Conservation (phyloP, 208 protist species). For the Trypanosoma cruzi region DNA sequence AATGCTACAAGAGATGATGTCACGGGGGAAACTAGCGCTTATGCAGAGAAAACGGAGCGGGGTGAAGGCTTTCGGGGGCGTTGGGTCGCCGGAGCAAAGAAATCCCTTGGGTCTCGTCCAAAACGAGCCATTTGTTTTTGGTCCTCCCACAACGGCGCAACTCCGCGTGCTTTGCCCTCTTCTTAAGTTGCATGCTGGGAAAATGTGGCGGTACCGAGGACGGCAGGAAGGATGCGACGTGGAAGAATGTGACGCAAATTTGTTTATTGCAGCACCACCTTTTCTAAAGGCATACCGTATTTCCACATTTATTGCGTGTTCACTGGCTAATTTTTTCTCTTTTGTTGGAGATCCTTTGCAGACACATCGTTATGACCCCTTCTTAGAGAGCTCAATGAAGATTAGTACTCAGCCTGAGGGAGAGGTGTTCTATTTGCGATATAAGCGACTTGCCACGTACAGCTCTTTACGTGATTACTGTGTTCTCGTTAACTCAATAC, state of each 20-base stretch:
- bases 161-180: conserved; percentile 6
- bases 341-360: conserved; percentile 29
- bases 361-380: conserved; percentile 18
- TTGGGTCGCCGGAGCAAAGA: not conserved
- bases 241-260: conserved; percentile 23
- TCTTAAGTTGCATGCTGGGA: conserved; percentile 6
- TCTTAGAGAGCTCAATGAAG: conserved; percentile 1
- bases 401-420: conserved; percentile 9
- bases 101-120: not conserved
- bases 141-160: not conserved
- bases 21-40: not conserved
- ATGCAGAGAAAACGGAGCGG: not conserved
- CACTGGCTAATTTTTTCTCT: conserved; percentile 21
- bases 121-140: not conserved
- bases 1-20: conserved; percentile 21
- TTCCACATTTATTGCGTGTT: conserved; percentile 21
- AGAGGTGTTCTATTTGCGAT: conserved; percentile 14
- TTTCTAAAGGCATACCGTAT: conserved; percentile 29
- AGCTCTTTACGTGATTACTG: conserved; percentile 16
- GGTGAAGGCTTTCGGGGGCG: not conserved
- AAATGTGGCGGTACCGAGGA: not conserved
- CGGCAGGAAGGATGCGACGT: conserved; percentile 22
- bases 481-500: not conserved
- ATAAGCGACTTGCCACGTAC: conserved; percentile 2
- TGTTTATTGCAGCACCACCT: conserved; percentile 6